Evolutionary conservation across 768 basidiomycete genomes (phyloP), one percentile per base, ranked within the genome.

Genomic region (Mycena vitilis): DNA sequence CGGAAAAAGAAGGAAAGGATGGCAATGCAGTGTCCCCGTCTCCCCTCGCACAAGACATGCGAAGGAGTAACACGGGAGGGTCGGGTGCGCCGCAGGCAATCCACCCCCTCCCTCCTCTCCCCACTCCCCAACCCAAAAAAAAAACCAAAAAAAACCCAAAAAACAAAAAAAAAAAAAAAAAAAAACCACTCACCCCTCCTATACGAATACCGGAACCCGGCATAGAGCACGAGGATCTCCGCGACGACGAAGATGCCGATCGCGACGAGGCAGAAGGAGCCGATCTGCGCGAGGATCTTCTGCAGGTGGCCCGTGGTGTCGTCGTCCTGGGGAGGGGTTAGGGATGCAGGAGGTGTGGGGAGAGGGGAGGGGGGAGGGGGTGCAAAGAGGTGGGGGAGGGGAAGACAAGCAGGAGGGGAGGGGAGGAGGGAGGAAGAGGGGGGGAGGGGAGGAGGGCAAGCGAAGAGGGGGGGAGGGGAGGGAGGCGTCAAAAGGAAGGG

Each of bases 291-390:
- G 60, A 99, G 88, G 85, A 99, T 98, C 87, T 95, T 96, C 82
- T 98, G 97, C 86, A 99, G 88, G 81, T 99, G 97, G 80, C 97
- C 96, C 20, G 95, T 96, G 74, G 95, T 95, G 79, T 99, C 97
- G 75, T 98, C 96, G 79, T 98, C 97, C 77, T 38, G 54, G 2
- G 23, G 38, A 6, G 40, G 22, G 22, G 16, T 22, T 49, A 5
- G 23, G 23, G 48, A 49, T 22, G 18, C 12, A 49, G 23, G 23
- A 13, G 23, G n/a, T 5, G n/a, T 10, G 18, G 44, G 15, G 44
- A 20, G 16, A 7, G 44, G 13, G 20, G 7, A 7, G 44, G 7
- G 18, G 44, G 44, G 6, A 16, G 44, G 2, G 44, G 18, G 16
- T 3, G 44, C 2, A 45, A 2, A 2, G 44, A 18, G 30, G 51